Evolutionary conservation across 345 rosid species (phyloP), one percentile per base, ranked within the genome.

Genomic region (Theobroma cacao): DNA sequence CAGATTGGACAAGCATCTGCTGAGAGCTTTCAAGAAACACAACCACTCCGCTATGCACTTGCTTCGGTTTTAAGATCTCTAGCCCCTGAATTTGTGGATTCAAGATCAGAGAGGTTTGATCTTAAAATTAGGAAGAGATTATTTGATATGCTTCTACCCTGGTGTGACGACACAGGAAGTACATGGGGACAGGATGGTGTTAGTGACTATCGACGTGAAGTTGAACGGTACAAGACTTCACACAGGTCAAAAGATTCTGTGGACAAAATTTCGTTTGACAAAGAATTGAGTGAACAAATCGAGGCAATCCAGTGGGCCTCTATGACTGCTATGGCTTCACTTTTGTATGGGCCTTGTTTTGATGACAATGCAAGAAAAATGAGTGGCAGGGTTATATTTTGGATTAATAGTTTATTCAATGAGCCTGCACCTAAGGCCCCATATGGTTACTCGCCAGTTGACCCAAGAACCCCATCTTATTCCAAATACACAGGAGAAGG

Each of bases 261-360:
- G 22, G 99, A 96, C 82, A 96, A 90, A 85, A 85, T 96, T 79
- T 92, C 97, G 83, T 94, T 96, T 82, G 98, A 96, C 86, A 92
- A 87, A 85, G 99, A 96, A 81, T 80, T 93, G 83, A 91, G 83
- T 75, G 99, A 96, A 83, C 99, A 92, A 85, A 78, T 92, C 34
- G 98, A 96, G 89, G 93, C 97, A 68, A 91, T 92, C 66, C 99
- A 96, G 84, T 96, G 98, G 98, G 98, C 97, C 78, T 92, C 98
- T 34, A 87, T 92, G 95, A 91, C 90, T 90, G 98, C 99, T 56
- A 91, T 96, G 91, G 98, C 98, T 80, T 96, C 98, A 47, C 94
- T 96, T 77, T 86, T 96, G 66, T 91, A 96, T 83, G 99, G 99
- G 53, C 93, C 95, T 47, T 96, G 99, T 82, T 96, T 96, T 89